Percentiles rank a stretch among this genome's conserved stretches.
phyloP scores from a whole-genome alignment of 2,329 filamentous ascomycete genomes.

The Botryotinia globosa region DNA sequence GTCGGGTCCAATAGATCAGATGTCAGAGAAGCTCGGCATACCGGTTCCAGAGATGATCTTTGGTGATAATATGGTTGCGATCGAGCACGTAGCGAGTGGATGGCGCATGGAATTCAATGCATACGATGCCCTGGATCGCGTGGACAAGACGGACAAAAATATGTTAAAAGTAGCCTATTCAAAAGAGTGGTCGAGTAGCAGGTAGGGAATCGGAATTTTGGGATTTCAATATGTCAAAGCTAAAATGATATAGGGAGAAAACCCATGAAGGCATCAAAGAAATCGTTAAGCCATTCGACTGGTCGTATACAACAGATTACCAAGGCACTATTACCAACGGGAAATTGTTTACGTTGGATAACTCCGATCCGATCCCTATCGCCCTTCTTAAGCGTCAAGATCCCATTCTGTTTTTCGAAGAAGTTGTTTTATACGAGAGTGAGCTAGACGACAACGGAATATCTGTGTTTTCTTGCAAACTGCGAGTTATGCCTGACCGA shows the following conservation, averaged over 20 bases:
- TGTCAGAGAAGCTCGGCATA: slow-evolving; percentile 77
- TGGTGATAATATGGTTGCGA: slow-evolving; percentile 81
- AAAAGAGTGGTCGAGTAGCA: slow-evolving; percentile 68
- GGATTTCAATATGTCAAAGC: not conserved
- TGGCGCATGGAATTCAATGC: slow-evolving; percentile 83
- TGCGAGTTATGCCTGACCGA: slow-evolving; percentile 86
- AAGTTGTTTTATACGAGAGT: slow-evolving; percentile 94
- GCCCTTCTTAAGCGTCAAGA: slow-evolving; percentile 85
- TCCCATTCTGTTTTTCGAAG: slow-evolving; percentile 94
- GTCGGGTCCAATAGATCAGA: slow-evolving; percentile 80
- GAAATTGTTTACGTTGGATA: slow-evolving; percentile 31
- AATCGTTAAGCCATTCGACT: slow-evolving; percentile 94
- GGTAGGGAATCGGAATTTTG: slow-evolving; percentile 20
- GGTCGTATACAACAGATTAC: slow-evolving; percentile 93
- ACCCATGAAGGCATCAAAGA: slow-evolving; percentile 85
- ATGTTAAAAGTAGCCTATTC: slow-evolving; percentile 96
- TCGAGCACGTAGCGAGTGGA: slow-evolving; percentile 69
- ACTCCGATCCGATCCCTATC: slow-evolving; percentile 63
- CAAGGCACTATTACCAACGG: slow-evolving; percentile 59
- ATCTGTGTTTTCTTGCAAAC: slow-evolving; percentile 82
- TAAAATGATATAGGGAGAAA: slow-evolving; percentile 59
- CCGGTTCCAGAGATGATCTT: slow-evolving; percentile 98
- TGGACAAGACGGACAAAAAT: slow-evolving; percentile 87
- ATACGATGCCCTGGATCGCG: slow-evolving; percentile 80
- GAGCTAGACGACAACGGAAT: slow-evolving; percentile 98